Evolutionary conservation across 2,329 filamentous ascomycete genomes (phyloP).

Genomic region (Aureobasidium sp.): DNA sequence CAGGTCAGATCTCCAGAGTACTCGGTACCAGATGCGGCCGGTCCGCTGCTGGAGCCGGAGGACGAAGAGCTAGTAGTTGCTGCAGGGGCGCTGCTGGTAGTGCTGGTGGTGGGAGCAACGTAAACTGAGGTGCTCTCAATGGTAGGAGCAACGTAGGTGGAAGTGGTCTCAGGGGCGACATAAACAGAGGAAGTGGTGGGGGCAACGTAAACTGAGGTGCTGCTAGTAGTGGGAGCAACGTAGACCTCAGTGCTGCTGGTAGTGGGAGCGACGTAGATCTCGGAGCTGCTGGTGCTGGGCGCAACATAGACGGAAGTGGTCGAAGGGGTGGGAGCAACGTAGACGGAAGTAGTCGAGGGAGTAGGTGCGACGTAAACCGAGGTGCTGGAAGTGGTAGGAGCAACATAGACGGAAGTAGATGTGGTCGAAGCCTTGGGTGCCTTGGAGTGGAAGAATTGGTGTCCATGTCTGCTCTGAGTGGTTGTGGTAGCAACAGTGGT

Average conservation of each 20-base stretch:
- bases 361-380: slow-evolving; percentile 20
- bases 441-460: slow-evolving; percentile 6
- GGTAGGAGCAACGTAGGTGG: slow-evolving; percentile 11
- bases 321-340: slow-evolving; percentile 17
- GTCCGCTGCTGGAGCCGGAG: slow-evolving; percentile 15
- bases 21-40: slow-evolving; percentile 25
- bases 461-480: slow-evolving; percentile 18
- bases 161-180: slow-evolving; percentile 17
- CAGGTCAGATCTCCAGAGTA: slow-evolving; percentile 62
- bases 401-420: slow-evolving; percentile 6
- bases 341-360: slow-evolving; percentile 16
- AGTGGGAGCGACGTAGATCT: slow-evolving; percentile 19
- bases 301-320: slow-evolving; percentile 17
- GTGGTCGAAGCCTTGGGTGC: slow-evolving; percentile 9
- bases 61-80: slow-evolving; percentile 15
- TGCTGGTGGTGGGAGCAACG: slow-evolving; percentile 15
- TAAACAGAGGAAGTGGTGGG: slow-evolving; percentile 17
- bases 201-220: slow-evolving; percentile 14
- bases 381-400: slow-evolving; percentile 2
- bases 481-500: slow-evolving; percentile 17
- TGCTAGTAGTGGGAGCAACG: slow-evolving; percentile 15
- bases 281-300: slow-evolving; percentile 15
- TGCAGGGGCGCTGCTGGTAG: slow-evolving; percentile 14
- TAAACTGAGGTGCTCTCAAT: slow-evolving; percentile 16
- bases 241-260: slow-evolving; percentile 12